These are phyloP conservation scores for Russula griseocarnosa DNA, from an alignment of 768 basidiomycete species.

Conservation along the genomic window DNA sequence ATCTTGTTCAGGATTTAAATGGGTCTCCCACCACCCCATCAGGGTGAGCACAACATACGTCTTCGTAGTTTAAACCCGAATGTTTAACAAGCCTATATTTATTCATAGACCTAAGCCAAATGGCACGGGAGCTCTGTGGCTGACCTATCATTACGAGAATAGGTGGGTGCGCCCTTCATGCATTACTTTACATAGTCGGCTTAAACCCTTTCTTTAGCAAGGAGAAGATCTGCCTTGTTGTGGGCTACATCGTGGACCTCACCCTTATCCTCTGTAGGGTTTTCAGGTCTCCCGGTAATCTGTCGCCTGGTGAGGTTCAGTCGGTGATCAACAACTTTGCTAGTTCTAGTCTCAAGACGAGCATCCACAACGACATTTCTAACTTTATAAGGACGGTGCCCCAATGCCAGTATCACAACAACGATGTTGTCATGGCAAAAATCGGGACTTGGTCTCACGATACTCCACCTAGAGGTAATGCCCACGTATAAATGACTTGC, in stretches of 20 bases:
- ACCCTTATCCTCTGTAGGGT: too few relatives aligned
- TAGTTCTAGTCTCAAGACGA: neutral
- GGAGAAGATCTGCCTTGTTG: too few relatives aligned
- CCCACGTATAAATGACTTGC: neutral
- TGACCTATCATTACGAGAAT: too few relatives aligned
- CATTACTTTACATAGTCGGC: too few relatives aligned
- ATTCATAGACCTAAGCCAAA: neutral
- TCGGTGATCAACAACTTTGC: neutral
- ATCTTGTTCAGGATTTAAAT: conserved; percentile 1
- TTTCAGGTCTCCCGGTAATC: neutral
- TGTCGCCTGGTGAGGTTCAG: neutral
- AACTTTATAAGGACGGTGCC: neutral
- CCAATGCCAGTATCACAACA: neutral
- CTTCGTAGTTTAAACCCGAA: neutral
- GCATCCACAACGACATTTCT: neutral
- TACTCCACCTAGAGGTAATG: neutral
- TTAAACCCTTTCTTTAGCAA: too few relatives aligned
- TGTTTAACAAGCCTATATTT: neutral
- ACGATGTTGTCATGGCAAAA: conserved; percentile 1
- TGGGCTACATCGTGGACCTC: too few relatives aligned
- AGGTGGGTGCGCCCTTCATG: too few relatives aligned
- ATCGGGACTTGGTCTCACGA: conserved; percentile 2
- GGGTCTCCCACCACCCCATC: neutral
- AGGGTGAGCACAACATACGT: neutral
- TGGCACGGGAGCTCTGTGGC: too few relatives aligned